phyloP scores from a whole-genome alignment of 2,329 filamentous ascomycete genomes.

The Fusarium nurragi region DNA sequence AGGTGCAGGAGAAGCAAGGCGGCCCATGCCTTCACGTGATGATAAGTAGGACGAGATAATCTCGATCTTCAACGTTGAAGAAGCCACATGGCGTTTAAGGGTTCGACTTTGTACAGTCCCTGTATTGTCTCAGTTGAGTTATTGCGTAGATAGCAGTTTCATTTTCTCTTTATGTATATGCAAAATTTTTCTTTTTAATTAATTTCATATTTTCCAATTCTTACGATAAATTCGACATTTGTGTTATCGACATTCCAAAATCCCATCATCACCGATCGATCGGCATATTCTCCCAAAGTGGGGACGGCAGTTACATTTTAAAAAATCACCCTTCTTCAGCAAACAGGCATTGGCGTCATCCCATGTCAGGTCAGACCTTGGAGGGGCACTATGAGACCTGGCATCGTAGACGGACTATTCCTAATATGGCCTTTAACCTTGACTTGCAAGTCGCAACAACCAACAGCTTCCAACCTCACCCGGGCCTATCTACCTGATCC shows the following conservation, averaged over 20 bases:
- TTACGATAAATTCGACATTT: background rate
- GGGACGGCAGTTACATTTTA: conserved; percentile 29
- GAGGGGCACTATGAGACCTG: conserved; percentile 26
- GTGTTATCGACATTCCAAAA: conserved; percentile 1
- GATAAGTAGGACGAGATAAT: conserved; percentile 41
- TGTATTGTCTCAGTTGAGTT: background rate
- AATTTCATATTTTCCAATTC: background rate
- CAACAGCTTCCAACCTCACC: conserved; percentile 12
- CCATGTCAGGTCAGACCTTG: conserved; percentile 1
- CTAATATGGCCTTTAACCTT: conserved; percentile 17
- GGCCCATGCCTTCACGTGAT: conserved; percentile 36
- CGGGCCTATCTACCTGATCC: conserved; percentile 12
- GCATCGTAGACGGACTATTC: conserved; percentile 33
- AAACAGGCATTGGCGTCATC: conserved; percentile 25
- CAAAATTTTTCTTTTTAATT: too few species aligned
- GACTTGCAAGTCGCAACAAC: background rate
- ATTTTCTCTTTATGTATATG: too few species aligned
- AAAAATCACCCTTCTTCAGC: conserved; percentile 30
- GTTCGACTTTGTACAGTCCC: background rate
- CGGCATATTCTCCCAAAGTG: conserved; percentile 26
- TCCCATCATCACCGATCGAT: conserved; percentile 22
- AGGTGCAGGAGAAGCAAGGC: background rate
- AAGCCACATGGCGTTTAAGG: conserved; percentile 1
- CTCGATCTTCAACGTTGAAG: conserved; percentile 19
- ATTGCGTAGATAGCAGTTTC: background rate